Evolutionary conservation across 2,329 filamentous ascomycete genomes (phyloP).

Genomic region (Colletotrichum coccodes): DNA sequence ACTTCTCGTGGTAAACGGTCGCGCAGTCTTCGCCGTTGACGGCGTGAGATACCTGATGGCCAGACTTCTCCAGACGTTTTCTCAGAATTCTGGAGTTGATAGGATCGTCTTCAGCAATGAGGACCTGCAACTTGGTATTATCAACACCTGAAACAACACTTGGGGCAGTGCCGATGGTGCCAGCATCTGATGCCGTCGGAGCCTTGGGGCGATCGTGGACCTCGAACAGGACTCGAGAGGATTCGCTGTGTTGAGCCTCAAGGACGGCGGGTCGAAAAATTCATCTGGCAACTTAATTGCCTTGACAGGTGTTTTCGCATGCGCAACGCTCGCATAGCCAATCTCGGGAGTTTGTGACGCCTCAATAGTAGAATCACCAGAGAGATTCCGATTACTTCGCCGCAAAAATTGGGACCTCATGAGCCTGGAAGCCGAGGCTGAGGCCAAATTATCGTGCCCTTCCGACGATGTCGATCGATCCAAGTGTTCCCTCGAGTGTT

Average conservation of each 20-base stretch:
- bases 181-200: conserved; percentile 12
- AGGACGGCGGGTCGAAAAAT: conserved; percentile 46
- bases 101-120: conserved; percentile 89
- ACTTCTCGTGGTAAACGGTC: conserved; percentile 71
- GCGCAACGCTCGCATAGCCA: conserved; percentile 51
- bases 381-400: conserved; percentile 22
- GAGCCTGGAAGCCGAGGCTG: neutral
- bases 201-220: conserved; percentile 35
- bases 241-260: conserved; percentile 41
- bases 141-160: conserved; percentile 9
- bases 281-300: conserved; percentile 62
- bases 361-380: conserved; percentile 32
- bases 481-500: conserved; percentile 34
- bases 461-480: neutral
- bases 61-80: conserved; percentile 81
- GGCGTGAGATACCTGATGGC: conserved; percentile 77
- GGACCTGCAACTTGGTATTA: conserved; percentile 65
- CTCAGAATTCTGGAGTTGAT: conserved; percentile 85
- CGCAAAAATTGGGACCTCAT: neutral
- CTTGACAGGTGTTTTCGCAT: conserved; percentile 56
- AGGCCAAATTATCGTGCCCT: neutral
- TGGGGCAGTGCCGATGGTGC: conserved; percentile 10
- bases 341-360: conserved; percentile 39
- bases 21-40: conserved; percentile 89
- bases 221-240: conserved; percentile 53